Evolutionary conservation across 2,329 filamentous ascomycete genomes (phyloP), one percentile per base, ranked within the genome.

Genomic region (Neofusicoccum kwambonambiense): DNA sequence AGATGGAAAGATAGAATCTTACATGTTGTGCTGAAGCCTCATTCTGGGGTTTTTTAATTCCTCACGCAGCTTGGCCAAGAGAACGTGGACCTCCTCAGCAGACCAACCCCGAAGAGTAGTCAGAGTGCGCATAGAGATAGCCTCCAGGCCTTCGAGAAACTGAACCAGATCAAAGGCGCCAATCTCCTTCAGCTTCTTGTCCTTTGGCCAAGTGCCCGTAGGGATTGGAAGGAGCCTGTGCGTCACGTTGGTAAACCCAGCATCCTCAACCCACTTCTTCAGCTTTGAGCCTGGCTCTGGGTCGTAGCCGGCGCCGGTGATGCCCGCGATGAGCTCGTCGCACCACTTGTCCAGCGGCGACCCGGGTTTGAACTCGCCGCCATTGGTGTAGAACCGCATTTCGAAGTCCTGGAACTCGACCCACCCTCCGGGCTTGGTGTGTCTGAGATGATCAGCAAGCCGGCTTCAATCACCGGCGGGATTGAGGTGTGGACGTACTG

Each of bases 141-240:
- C 72, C 57, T 74, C 72, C 19, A 72, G 39, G 37, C 71, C 71
- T 41, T 74, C 71, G 2, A 73, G 62, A 34, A 67, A 70, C 52
- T 70, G 68, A 44, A 73, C 65, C 0, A 72, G 52, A 57, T 73
- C 68, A 58, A 73, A 71, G 11, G 70, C 70, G 17, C 72, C 72
- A 44, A 71, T 67, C 65, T 73, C 69, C 66, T 74, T 74, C 44
- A 67, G 62, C 0, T 42, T 50, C 58, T 70, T 70, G 54, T 73
- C 70, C 65, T 72, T 73, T 11, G 71, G 44, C 62, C 39, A 64
- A 1, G 50, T 47, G 12, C 62, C 62, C 8, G 42, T 58, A 2
- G 62, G 42, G 51, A 74, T 73, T 68, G 76, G 76, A 27, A 76
- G 67, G 1, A 76, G 64, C 67, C 70, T 72, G 65, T 77, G 75